Conservation (phyloP, 495 filamentous ascomycete genomes). For the Delitschia confertaspora region DNA sequence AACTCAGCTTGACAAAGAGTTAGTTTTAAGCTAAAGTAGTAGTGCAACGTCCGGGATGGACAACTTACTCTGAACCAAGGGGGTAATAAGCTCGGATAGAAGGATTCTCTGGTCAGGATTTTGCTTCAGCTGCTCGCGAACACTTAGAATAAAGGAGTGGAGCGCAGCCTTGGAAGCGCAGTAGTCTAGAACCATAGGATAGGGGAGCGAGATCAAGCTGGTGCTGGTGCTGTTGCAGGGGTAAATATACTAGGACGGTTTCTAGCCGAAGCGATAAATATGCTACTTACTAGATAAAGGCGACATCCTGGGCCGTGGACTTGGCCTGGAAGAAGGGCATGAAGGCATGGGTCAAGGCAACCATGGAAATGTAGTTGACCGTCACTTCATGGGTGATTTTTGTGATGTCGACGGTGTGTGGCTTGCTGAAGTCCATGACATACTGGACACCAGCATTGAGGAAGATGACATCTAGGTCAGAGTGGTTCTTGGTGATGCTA, state of each 20-base stretch:
- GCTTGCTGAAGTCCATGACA: conserved; percentile 8
- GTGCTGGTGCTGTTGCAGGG: conserved; percentile 34
- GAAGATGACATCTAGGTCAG: conserved; percentile 25
- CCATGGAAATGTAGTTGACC: conserved; percentile 22
- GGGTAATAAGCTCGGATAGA: no score
- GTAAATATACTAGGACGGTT: background rate
- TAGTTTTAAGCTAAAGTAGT: no score
- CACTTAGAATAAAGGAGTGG: conserved; percentile 33
- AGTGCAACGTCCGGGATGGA: no score
- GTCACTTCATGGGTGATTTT: conserved; percentile 17
- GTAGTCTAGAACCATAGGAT: conserved; percentile 36
- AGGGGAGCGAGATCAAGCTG: conserved; percentile 40
- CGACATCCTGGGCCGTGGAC: background rate
- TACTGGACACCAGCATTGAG: conserved; percentile 26
- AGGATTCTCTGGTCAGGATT: background rate
- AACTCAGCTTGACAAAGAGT: no score
- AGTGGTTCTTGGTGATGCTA: conserved; percentile 7
- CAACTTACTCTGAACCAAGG: no score
- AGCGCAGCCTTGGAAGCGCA: conserved; percentile 41
- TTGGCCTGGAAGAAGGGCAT: conserved; percentile 19
- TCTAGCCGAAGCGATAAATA: background rate
- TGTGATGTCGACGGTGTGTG: conserved; percentile 6
- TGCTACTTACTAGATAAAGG: conserved; percentile 12
- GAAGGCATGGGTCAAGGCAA: conserved; percentile 23
- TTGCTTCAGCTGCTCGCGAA: conserved; percentile 8